phyloP scores from a whole-genome alignment of 169 alveolate genomes.

The Eimeria tenella region DNA sequence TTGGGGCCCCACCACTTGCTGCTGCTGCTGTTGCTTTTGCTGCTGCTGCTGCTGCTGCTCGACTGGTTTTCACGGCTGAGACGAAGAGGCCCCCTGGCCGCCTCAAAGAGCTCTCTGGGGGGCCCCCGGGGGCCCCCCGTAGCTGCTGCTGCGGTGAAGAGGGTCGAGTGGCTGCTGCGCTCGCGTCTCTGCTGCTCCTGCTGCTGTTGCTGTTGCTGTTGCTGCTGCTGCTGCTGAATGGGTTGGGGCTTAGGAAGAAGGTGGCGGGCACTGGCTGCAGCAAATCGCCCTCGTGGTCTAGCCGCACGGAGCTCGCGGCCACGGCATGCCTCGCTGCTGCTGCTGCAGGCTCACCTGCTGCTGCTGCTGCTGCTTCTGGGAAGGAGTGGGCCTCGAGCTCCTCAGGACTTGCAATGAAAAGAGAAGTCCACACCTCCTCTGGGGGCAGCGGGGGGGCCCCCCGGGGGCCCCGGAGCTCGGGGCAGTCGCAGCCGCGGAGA shows the following conservation, averaged over 20 bases:
- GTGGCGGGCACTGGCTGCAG: not conserved
- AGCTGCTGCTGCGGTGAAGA: not conserved
- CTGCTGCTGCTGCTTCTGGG: not conserved
- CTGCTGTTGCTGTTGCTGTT: no score
- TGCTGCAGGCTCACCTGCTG: not conserved
- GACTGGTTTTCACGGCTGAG: not conserved
- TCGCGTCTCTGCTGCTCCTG: no score
- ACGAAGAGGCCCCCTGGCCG: not conserved
- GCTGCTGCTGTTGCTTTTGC: no score
- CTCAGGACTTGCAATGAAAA: not conserved
- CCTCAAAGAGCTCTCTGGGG: not conserved
- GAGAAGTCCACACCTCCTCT: not conserved
- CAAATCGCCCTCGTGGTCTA: not conserved
- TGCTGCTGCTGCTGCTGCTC: no score
- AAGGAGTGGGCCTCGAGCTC: not conserved
- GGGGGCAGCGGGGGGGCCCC: no score
- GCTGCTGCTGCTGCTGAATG: not conserved
- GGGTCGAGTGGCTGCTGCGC: not conserved
- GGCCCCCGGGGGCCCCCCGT: not conserved
- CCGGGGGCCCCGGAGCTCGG: no score
- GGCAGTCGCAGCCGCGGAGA: no score
- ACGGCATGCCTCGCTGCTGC: not conserved
- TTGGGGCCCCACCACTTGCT: no score
- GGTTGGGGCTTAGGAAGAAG: not conserved
- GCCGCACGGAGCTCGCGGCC: not conserved